Evolutionary conservation across 768 basidiomycete species (phyloP).

Genomic region (Filobasidium wieringae): DNA sequence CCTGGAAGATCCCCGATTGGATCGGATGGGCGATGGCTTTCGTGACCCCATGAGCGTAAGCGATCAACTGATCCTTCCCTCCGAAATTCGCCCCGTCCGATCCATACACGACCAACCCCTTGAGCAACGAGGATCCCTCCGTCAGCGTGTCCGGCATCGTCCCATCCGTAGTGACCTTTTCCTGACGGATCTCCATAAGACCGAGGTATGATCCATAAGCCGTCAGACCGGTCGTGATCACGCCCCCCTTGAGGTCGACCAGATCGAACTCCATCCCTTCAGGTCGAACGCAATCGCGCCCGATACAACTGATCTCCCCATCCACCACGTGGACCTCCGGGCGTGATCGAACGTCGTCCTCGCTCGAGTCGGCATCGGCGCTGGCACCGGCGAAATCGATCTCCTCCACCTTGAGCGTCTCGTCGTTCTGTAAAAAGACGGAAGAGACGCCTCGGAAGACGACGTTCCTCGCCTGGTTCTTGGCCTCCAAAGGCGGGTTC

Average conservation of each 20-base stretch:
- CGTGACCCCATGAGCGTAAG: constrained; percentile 64
- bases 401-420: constrained; percentile 23
- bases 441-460: constrained; percentile 56
- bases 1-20: constrained; percentile 49
- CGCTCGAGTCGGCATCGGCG: too few relatives aligned
- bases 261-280: constrained; percentile 36
- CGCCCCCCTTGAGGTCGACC: constrained; percentile 56
- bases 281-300: constrained; percentile 19
- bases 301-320: constrained; percentile 51
- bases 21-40: constrained; percentile 54
- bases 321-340: constrained; percentile 44
- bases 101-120: constrained; percentile 47
- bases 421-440: constrained; percentile 41
- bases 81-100: constrained; percentile 63
- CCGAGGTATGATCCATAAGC: constrained; percentile 59
- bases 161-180: constrained; percentile 59
- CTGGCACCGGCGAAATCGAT: background rate
- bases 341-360: background rate
- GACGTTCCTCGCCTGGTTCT: constrained; percentile 41
- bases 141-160: constrained; percentile 37
- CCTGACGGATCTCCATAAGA: constrained; percentile 55
- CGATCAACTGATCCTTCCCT: constrained; percentile 45
- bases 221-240: constrained; percentile 50
- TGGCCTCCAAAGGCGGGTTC: constrained; percentile 54
- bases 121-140: constrained; percentile 38